Evolutionary conservation across 495 filamentous ascomycete species (phyloP).

Genomic region (Friedmanniomyces simplex): DNA sequence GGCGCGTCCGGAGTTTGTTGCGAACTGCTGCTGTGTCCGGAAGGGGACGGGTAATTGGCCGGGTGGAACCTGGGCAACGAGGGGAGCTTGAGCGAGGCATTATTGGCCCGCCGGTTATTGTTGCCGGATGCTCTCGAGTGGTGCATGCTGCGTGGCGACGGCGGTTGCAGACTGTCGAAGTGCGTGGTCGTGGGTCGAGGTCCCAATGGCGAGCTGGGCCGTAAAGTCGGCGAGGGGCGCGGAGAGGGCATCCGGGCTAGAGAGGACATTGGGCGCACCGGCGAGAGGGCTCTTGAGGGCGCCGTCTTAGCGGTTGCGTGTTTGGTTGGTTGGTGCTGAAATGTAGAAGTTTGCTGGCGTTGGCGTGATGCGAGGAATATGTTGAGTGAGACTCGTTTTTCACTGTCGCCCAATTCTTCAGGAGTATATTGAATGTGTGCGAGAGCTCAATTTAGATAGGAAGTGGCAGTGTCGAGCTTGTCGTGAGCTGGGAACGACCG

Average conservation of each 20-base stretch:
- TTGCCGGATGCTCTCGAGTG: neutral
- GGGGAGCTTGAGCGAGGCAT: slow-evolving; percentile 26
- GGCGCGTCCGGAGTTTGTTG: slow-evolving; percentile 24
- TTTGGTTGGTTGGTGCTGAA: neutral
- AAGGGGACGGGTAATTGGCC: slow-evolving; percentile 30
- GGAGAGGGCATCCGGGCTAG: slow-evolving; percentile 16
- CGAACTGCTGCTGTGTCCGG: slow-evolving; percentile 21
- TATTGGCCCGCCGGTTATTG: slow-evolving; percentile 8
- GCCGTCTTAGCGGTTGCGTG: neutral
- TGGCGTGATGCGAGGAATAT: no score
- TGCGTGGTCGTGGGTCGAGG: slow-evolving; percentile 1
- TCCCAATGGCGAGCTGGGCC: slow-evolving; percentile 11
- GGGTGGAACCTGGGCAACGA: slow-evolving; percentile 36
- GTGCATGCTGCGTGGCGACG: slow-evolving; percentile 13
- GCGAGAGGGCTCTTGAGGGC: neutral
- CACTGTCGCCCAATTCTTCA: no score
- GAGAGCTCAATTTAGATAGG: no score
- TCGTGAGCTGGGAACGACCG: no score
- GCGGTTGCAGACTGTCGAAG: slow-evolving; percentile 11
- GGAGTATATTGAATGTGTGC: no score
- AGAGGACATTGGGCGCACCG: neutral
- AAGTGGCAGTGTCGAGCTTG: no score
- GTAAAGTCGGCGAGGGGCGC: slow-evolving; percentile 14
- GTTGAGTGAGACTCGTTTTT: no score
- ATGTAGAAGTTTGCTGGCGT: no score